Conservation (phyloP, 192 early-diverging fungal species). For the Obelidium mucronatum region DNA sequence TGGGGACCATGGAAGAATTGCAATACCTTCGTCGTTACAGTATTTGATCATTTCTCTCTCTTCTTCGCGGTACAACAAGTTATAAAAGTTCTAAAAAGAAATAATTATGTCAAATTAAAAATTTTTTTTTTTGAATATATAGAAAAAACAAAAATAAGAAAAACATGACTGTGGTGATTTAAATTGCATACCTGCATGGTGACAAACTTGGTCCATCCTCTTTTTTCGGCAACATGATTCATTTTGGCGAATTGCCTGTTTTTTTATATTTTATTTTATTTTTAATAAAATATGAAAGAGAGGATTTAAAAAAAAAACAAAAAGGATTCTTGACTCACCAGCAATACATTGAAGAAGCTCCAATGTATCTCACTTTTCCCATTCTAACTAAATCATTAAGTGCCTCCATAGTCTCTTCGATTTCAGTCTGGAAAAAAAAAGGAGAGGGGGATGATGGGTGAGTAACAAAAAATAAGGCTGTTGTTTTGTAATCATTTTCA, state of each 20-base stretch:
- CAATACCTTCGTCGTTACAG: constrained; percentile 49
- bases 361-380: constrained; percentile 71
- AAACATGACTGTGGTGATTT: no score
- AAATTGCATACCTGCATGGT: constrained; percentile 52
- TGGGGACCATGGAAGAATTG: constrained; percentile 61
- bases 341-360: constrained; percentile 51
- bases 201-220: constrained; percentile 57
- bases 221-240: constrained; percentile 55
- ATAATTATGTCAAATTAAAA: no score
- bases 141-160: no score
- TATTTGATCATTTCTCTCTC: constrained; percentile 65
- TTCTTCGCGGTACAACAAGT: constrained; percentile 60
- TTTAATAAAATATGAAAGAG: neutral
- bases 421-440: constrained; percentile 48
- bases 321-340: neutral
- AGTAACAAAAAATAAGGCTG: neutral
- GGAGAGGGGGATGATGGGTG: no score
- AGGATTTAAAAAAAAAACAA: no score
- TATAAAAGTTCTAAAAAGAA: constrained; percentile 40
- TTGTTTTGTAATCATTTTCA: neutral
- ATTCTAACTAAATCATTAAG: constrained; percentile 68
- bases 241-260: constrained; percentile 62
- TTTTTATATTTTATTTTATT: no score
- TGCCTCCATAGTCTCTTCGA: constrained; percentile 75
- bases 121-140: no score